Base-by-base conservation (phyloP, 345 rosid genomes). In the Brassica carinata region DNA sequence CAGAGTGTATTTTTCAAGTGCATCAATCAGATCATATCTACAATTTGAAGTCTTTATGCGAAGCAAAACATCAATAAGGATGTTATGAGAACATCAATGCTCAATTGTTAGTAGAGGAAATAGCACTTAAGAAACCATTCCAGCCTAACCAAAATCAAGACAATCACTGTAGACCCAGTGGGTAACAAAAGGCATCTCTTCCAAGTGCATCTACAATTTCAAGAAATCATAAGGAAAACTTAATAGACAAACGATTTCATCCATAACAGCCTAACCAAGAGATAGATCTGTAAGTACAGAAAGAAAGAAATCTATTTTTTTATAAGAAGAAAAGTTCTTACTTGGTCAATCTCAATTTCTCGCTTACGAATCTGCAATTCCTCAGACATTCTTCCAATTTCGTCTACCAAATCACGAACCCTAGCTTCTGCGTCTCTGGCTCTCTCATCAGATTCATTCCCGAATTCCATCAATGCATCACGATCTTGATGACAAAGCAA, bases 401-500 rank as follows among this genome's bases (percentile, higher is more conserved):
- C 85, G 30, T 84, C 94, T 66, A 90, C 97, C 83, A 94, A 83
- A 18, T 89, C 86, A 53, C 73, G 85, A 85, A 84, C 94, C 90
- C 87, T 86, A 74, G 73, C 66, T 79, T 91, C 94, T 1, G 98
- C 97, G 64, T 82, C 92, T 77, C 85, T 90, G 1, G 97, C 95
- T 73, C 93, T 85, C 85, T 91, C 94, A 62, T 91, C 93, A 5
- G 96, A 93, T 85, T 94, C 98, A 53, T 94, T 92, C 64, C 96
- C 97, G 53, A 92, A 94, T 26, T 90, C 98, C 97, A 94, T 92
- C 83, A 94, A 84, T 2, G 90, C 94, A 45, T 94, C 94, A 65
- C 98, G 83, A 72, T 94, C 96, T 61, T 81, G 83, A 55, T 91
- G 95, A 61, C 89, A 94, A 34, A 92, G 87, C 31, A 88, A 81